These are phyloP conservation scores for Colletotrichum tamarilloi DNA, from an alignment of 2,329 filamentous ascomycete species.

Conservation along the genomic window DNA sequence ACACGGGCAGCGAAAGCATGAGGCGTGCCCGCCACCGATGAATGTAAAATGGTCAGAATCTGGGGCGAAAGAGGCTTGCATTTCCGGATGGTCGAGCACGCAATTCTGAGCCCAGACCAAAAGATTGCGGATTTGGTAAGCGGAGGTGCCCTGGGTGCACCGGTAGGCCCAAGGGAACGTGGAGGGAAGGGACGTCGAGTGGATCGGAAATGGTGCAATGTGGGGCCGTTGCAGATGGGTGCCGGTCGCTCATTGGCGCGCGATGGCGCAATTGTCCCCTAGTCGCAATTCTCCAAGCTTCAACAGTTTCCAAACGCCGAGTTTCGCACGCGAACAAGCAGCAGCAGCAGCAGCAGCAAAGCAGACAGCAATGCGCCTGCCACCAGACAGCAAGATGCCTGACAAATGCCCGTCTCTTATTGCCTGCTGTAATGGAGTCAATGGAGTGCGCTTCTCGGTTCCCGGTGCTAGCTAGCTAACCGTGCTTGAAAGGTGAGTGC, in stretches of 20 bases:
- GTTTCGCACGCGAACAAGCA: slow-evolving; percentile 31
- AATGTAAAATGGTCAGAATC: slow-evolving; percentile 6
- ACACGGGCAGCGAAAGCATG: not conserved
- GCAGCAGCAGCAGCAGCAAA: too few relatives aligned
- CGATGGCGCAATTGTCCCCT: slow-evolving; percentile 35
- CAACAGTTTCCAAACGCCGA: slow-evolving; percentile 35
- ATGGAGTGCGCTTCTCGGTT: not conserved
- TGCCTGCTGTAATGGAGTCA: not conserved
- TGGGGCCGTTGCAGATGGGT: slow-evolving; percentile 9
- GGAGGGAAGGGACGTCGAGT: slow-evolving; percentile 19
- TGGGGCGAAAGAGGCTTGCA: slow-evolving; percentile 28
- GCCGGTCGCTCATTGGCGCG: slow-evolving; percentile 21
- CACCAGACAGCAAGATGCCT: not conserved
- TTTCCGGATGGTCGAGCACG: slow-evolving; percentile 31
- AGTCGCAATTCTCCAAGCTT: slow-evolving; percentile 33
- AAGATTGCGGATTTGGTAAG: slow-evolving; percentile 30
- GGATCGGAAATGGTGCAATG: slow-evolving; percentile 33
- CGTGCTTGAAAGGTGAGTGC: slow-evolving; percentile 2
- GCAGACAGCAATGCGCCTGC: not conserved
- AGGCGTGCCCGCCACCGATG: slow-evolving; percentile 22
- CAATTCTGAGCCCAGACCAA: slow-evolving; percentile 24
- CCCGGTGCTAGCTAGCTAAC: slow-evolving; percentile 11
- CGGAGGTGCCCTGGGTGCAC: not conserved
- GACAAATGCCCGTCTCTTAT: not conserved
- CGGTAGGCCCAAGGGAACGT: too few relatives aligned